These are phyloP conservation scores for Pisolithus thermaeus DNA, from an alignment of 1,284 basidiomycete genomes.

Conservation along the genomic window DNA sequence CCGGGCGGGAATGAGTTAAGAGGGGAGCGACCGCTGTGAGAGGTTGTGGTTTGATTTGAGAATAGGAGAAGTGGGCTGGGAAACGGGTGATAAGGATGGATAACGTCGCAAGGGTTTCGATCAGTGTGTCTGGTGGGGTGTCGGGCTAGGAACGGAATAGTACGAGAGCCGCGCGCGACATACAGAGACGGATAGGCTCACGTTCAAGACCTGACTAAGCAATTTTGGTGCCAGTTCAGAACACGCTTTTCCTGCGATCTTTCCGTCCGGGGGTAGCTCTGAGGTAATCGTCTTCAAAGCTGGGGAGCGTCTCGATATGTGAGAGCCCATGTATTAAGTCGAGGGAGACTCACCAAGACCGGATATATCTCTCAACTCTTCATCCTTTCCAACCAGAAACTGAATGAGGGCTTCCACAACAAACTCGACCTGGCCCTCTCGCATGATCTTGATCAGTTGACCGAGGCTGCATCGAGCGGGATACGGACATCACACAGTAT, in stretches of 20 bases:
- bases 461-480: conserved; percentile 53
- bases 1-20: conserved; percentile 69
- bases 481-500: conserved; percentile 3
- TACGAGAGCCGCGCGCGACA: neutral
- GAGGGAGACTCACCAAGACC: conserved; percentile 64
- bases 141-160: conserved; percentile 38
- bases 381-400: conserved; percentile 79
- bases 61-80: conserved; percentile 61
- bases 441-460: conserved; percentile 81
- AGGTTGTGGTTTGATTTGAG: conserved; percentile 50
- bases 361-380: conserved; percentile 90
- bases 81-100: conserved; percentile 89
- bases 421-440: conserved; percentile 75
- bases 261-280: conserved; percentile 78
- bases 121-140: conserved; percentile 77
- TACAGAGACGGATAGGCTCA: conserved; percentile 30
- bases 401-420: conserved; percentile 86
- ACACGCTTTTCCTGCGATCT: conserved; percentile 75
- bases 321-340: neutral
- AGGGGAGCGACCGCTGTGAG: conserved; percentile 72
- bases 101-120: conserved; percentile 88
- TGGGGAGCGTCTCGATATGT: conserved; percentile 26
- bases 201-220: conserved; percentile 70
- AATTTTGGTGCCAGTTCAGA: conserved; percentile 84
- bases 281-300: conserved; percentile 93